Percentiles rank a stretch among this genome's conserved stretches.
Evolutionary conservation across 305 asterid genomes (phyloP).

Genomic region (Withania somnifera): DNA sequence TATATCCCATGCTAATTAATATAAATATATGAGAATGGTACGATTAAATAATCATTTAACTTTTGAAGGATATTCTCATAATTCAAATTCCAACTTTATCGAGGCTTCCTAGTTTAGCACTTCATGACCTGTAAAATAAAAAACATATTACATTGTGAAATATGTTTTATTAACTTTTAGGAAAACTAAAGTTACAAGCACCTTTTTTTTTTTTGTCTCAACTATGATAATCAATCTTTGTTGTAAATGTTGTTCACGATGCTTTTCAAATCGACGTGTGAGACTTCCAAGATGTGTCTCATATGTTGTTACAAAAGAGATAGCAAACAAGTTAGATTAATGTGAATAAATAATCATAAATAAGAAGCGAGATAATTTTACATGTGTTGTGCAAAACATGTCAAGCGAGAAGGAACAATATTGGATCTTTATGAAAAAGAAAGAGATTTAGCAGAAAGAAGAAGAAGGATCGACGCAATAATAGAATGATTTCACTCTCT

Average conservation of each 20-base stretch:
- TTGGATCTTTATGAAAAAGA: too few species aligned
- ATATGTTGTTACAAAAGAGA: neutral
- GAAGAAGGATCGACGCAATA: too few species aligned
- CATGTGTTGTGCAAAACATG: too few species aligned
- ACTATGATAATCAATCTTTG: neutral
- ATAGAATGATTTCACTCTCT: too few species aligned
- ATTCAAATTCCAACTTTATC: neutral
- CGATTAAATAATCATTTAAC: neutral
- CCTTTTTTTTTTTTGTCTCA: neutral
- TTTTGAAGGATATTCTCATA: neutral
- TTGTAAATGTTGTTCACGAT: neutral
- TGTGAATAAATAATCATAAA: neutral
- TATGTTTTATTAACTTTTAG: neutral
- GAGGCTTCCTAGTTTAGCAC: neutral
- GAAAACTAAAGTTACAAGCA: neutral
- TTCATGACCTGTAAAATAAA: neutral
- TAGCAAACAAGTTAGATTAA: neutral
- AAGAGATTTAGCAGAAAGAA: too few species aligned
- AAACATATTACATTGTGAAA: neutral
- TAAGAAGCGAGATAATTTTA: too few species aligned
- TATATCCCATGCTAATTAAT: too few species aligned
- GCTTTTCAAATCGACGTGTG: neutral
- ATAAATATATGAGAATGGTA: too few species aligned
- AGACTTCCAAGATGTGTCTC: too few species aligned
- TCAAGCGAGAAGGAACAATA: too few species aligned